Conservation (phyloP, 306 rosid species). For the Vigna reflexopilosa region DNA sequence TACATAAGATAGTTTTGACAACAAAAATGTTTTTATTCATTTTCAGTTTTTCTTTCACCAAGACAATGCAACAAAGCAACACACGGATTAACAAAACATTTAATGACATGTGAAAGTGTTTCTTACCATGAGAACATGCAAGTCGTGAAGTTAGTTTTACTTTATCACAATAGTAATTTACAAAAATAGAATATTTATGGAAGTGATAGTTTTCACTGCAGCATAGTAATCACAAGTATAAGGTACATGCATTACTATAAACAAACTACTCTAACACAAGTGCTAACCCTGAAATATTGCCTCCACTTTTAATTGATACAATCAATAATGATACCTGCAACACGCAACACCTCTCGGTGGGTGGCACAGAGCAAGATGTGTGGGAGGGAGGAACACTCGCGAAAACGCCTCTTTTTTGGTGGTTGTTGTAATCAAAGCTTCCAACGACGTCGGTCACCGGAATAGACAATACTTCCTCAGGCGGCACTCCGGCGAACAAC, state of each 20-base stretch:
- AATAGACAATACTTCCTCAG: too few relatives aligned
- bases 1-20: conserved; percentile 16
- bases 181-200: neutral
- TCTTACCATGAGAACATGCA: neutral
- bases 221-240: conserved; percentile 12
- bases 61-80: conserved; percentile 22
- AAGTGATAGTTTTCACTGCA: conserved; percentile 9
- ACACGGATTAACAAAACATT: neutral
- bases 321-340: neutral
- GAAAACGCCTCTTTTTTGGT: too few relatives aligned
- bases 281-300: conserved; percentile 51
- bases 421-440: too few relatives aligned
- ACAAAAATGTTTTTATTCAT: conserved; percentile 1
- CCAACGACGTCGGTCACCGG: too few relatives aligned
- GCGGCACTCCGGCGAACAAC: too few relatives aligned
- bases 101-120: neutral
- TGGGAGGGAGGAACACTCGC: too few relatives aligned
- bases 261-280: conserved; percentile 26
- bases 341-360: too few relatives aligned
- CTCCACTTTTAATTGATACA: neutral
- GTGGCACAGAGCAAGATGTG: too few relatives aligned
- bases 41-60: conserved; percentile 1
- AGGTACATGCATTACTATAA: neutral
- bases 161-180: neutral
- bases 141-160: neutral